These are phyloP conservation scores for Coprinopsis sp. DNA, from an alignment of 768 basidiomycete species.

Conservation along the genomic window DNA sequence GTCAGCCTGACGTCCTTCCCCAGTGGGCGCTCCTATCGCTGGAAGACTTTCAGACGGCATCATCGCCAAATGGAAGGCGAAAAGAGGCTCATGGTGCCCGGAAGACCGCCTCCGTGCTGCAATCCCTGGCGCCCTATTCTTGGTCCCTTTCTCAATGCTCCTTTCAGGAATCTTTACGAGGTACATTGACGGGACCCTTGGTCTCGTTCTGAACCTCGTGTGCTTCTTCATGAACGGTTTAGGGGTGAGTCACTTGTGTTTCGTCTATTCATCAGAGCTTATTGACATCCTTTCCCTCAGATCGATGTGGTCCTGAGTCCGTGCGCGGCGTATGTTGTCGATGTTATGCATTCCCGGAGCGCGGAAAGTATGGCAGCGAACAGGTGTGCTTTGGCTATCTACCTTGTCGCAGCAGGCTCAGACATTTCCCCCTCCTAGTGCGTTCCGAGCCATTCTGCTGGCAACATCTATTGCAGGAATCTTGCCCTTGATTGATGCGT, in stretches of 20 bases:
- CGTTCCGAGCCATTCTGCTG: conserved; percentile 28
- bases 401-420: background rate
- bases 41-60: conserved; percentile 55
- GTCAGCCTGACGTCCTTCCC: conserved; percentile 56
- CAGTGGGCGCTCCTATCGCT: conserved; percentile 58
- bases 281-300: conserved; percentile 23
- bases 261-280: background rate
- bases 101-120: conserved; percentile 43
- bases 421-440: conserved; percentile 13
- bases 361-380: conserved; percentile 52
- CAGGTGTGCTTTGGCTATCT: conserved; percentile 32
- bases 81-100: conserved; percentile 54
- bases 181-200: conserved; percentile 32
- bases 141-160: background rate
- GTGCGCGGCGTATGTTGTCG: conserved; percentile 45
- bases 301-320: conserved; percentile 51
- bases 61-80: conserved; percentile 44
- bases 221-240: conserved; percentile 49
- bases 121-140: conserved; percentile 5
- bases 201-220: conserved; percentile 13
- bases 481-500: conserved; percentile 38
- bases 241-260: conserved; percentile 39
- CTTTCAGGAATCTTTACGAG: conserved; percentile 1
- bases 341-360: conserved; percentile 48
- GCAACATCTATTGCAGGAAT: conserved; percentile 31